Conservation (phyloP, 2,329 filamentous ascomycete species). For the Alternaria triticimaculans region DNA sequence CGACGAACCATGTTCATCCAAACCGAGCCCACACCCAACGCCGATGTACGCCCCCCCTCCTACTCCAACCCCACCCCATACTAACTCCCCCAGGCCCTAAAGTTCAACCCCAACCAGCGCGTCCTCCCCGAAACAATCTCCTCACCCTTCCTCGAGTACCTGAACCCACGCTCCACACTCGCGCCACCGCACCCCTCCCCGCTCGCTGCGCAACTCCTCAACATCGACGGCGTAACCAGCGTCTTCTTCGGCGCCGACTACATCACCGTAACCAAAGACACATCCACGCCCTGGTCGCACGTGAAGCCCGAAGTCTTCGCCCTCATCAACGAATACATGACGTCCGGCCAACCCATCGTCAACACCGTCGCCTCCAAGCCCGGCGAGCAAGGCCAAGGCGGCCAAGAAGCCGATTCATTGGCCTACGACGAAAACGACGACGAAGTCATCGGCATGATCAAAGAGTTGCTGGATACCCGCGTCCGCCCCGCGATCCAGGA, state of each 20-base stretch:
- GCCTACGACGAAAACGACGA: slow-evolving; percentile 88
- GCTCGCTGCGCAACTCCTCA: slow-evolving; percentile 87
- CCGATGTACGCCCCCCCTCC: slow-evolving; percentile 65
- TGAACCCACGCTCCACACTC: slow-evolving; percentile 85
- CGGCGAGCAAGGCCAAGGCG: slow-evolving; percentile 58
- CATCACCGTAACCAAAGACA: slow-evolving; percentile 93
- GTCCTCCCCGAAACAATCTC: slow-evolving; percentile 78
- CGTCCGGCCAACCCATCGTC: slow-evolving; percentile 81
- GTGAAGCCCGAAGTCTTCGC: slow-evolving; percentile 95
- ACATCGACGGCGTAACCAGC: slow-evolving; percentile 90
- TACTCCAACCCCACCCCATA: background rate
- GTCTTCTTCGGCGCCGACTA: slow-evolving; percentile 96
- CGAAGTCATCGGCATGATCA: slow-evolving; percentile 98
- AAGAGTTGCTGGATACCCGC: slow-evolving; percentile 92
- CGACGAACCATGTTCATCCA: slow-evolving; percentile 93
- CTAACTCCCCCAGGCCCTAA: slow-evolving; percentile 65
- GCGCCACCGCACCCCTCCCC: slow-evolving; percentile 89
- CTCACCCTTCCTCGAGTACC: slow-evolving; percentile 87
- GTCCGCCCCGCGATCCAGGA: slow-evolving; percentile 97
- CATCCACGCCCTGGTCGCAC: slow-evolving; percentile 89
- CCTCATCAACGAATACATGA: slow-evolving; percentile 91
- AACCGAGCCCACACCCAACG: slow-evolving; percentile 91
- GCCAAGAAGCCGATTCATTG: slow-evolving; percentile 70
- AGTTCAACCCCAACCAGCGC: slow-evolving; percentile 90
- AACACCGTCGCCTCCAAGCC: slow-evolving; percentile 69